Conservation (phyloP, 202 grass and related monocot species). For the Cymbopogon flexuosus region DNA sequence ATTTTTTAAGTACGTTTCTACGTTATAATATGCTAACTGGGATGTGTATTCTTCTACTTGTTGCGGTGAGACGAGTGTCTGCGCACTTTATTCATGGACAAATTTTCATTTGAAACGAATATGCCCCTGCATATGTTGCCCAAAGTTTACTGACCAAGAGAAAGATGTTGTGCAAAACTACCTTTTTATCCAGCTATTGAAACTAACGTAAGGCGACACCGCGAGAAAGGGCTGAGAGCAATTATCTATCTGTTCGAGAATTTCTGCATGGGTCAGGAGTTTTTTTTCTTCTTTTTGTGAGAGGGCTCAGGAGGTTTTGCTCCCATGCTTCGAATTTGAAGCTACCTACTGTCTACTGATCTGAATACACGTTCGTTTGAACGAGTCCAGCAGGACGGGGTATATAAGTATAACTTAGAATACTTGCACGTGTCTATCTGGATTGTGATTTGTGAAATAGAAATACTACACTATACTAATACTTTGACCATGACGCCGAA, state of each 20-base stretch:
- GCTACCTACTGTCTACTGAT: neutral
- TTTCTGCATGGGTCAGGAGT: neutral
- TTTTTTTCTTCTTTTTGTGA: too few species aligned
- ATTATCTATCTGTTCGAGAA: neutral
- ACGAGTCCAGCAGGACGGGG: neutral
- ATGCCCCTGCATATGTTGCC: neutral
- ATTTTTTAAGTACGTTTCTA: neutral
- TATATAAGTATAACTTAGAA: neutral
- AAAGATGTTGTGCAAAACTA: neutral
- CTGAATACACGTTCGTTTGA: neutral
- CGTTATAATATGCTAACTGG: neutral
- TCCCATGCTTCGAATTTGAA: neutral
- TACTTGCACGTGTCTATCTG: neutral
- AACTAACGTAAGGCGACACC: neutral
- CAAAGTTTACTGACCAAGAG: neutral
- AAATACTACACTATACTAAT: neutral
- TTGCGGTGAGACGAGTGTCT: neutral
- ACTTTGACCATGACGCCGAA: neutral
- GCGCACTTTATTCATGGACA: neutral
- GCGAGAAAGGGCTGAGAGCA: neutral
- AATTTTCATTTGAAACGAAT: neutral
- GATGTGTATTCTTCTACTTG: neutral
- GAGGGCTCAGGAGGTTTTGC: neutral
- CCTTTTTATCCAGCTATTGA: neutral
- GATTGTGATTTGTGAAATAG: constrained; percentile 19